Base-by-base conservation (phyloP, 1,139 yeast genomes). In the Kodamaea ohmeri region DNA sequence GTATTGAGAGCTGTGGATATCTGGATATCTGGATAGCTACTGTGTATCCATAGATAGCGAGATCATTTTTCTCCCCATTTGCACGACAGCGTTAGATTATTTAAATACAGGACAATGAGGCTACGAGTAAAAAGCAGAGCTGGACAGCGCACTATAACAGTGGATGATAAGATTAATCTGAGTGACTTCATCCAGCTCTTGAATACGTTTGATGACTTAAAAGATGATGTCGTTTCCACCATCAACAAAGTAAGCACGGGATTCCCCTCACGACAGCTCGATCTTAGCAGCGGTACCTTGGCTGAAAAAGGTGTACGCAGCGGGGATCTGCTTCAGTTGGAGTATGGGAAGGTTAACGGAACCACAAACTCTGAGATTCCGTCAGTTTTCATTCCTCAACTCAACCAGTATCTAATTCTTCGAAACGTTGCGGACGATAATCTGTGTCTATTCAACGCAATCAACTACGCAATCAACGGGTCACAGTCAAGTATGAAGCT, bases 351-450 rank as follows among this genome's bases (percentile, higher is more conserved):
- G 32, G 22, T 17, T 27, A 40, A 25, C 17, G 6, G n/a, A 27
- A 31, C 20, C 20, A 21, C 15, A n/a, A 24, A 25, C 17, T 9
- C 32, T 13, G 61, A 59, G 9, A 63, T 64, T 2, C 68, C 73
- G 1, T 43, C 60, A 6, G 60, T 56, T 1, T 51, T 45, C 36
- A 50, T 64, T 11, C 47, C 45, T 2, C 51, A 51, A 8, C 27
- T 51, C 18, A 46, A 52, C 19, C 47, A 53, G 35, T 61, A 60
- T 42, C 51, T 78, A 17, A 64, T 72, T 9, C 65, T 83, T 12
- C 70, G 88, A 26, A 75, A 77, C 38, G 79, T 83, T 43, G 84
- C 86, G 1, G 90, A 85, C 52, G 94, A 86, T 56, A 85, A 85
- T 53, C 83, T 94, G 7, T 85, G 95, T 54, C 63, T 86, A 49